Conservation (phyloP, 257 asterid genomes). For the Jacaranda mimosifolia region DNA sequence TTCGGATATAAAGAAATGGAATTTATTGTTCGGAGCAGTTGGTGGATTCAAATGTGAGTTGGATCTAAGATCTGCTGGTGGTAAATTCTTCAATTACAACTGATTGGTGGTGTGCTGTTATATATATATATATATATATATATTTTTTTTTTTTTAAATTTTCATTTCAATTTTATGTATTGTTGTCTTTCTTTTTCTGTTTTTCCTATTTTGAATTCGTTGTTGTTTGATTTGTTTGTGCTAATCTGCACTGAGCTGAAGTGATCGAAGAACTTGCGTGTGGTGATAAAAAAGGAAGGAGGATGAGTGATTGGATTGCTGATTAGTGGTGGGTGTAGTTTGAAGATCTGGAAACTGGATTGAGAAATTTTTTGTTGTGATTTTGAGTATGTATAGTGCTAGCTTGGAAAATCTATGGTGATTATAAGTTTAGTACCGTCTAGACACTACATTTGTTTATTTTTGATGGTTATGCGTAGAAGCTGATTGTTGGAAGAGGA, state of each 20-base stretch:
- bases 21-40: constrained; percentile 11
- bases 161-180: constrained; percentile 18
- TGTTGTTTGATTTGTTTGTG: constrained; percentile 20
- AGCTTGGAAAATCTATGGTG: constrained; percentile 1
- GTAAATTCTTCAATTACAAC: constrained; percentile 51
- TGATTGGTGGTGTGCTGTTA: background rate
- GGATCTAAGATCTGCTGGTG: constrained; percentile 63
- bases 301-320: constrained; percentile 27
- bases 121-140: no score
- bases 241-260: constrained; percentile 27
- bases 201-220: constrained; percentile 5
- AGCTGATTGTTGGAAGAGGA: background rate
- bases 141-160: constrained; percentile 11
- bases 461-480: background rate
- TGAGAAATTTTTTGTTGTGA: constrained; percentile 7
- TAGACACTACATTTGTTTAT: background rate
- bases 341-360: constrained; percentile 40
- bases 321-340: constrained; percentile 28
- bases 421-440: constrained; percentile 3
- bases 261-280: constrained; percentile 34
- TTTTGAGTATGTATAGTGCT: constrained; percentile 21
- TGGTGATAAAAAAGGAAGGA: background rate
- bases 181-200: background rate
- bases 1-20: constrained; percentile 4
- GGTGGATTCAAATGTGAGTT: constrained; percentile 60